Evolutionary conservation across 2,329 filamentous ascomycete species (phyloP).

Genomic region (Ilyonectria mors-panacis): DNA sequence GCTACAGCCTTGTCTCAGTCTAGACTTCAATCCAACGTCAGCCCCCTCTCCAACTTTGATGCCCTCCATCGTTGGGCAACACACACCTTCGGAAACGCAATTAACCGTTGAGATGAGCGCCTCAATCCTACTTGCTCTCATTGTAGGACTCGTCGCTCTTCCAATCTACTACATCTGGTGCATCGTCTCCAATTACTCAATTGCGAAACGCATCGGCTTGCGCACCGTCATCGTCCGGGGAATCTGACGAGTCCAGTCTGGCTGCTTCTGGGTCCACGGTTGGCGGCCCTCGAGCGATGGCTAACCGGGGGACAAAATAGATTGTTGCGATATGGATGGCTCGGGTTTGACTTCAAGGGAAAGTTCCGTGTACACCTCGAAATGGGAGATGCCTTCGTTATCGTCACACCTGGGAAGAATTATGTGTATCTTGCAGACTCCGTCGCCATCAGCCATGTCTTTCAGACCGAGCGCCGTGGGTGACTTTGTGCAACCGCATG

Average conservation of each 20-base stretch:
- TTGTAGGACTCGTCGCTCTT: neutral
- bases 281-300: neutral
- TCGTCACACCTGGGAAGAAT: neutral
- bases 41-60: neutral
- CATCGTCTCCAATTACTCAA: neutral
- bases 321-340: conserved; percentile 5
- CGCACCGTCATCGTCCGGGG: neutral
- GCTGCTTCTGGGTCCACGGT: neutral
- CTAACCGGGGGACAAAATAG: neutral
- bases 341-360: neutral
- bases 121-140: neutral
- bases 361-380: neutral
- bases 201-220: neutral
- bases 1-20: neutral
- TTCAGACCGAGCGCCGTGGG: neutral
- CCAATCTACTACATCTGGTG: neutral
- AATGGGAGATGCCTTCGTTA: neutral
- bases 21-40: neutral
- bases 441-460: neutral
- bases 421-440: neutral
- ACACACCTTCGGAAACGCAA: neutral
- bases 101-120: neutral
- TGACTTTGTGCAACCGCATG: neutral
- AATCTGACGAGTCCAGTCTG: neutral
- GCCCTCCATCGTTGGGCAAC: neutral